Evolutionary conservation across 371 early-diverging fungal genomes (phyloP).

Genomic region (Rhizopus delemar): DNA sequence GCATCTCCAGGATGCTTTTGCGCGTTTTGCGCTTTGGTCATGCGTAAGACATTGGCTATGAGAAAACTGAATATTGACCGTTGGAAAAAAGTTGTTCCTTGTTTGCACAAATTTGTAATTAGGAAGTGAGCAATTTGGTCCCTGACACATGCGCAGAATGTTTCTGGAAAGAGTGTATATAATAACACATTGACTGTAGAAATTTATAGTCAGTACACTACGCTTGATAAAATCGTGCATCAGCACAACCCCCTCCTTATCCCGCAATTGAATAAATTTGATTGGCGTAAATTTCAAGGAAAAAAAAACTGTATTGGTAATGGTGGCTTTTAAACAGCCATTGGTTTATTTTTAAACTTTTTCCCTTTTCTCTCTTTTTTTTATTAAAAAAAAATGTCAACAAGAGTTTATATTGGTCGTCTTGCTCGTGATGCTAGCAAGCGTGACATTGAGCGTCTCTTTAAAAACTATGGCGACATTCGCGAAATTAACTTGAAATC

Average conservation of each 20-base stretch:
- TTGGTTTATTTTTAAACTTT: conserved; percentile 3
- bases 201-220: too few species aligned
- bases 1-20: neutral
- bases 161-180: neutral
- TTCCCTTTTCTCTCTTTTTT: neutral
- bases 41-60: neutral
- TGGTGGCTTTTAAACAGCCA: conserved; percentile 1
- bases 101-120: neutral
- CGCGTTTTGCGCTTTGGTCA: neutral
- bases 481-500: conserved; percentile 73
- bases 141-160: neutral
- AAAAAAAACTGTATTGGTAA: neutral
- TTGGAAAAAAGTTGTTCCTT: conserved; percentile 1
- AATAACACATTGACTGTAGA: too few species aligned
- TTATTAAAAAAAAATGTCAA: conserved; percentile 35
- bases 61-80: neutral
- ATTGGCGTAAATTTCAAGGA: neutral
- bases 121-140: neutral
- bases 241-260: too few species aligned
- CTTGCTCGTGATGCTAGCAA: conserved; percentile 69
- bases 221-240: too few species aligned
- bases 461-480: conserved; percentile 68
- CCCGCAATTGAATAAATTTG: too few species aligned
- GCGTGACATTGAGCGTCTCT: conserved; percentile 71
- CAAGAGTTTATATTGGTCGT: conserved; percentile 74